Evolutionary conservation across 164 flowering plant species (phyloP), one percentile per base, ranked within the genome.

Genomic region (Nelumbo lutea): DNA sequence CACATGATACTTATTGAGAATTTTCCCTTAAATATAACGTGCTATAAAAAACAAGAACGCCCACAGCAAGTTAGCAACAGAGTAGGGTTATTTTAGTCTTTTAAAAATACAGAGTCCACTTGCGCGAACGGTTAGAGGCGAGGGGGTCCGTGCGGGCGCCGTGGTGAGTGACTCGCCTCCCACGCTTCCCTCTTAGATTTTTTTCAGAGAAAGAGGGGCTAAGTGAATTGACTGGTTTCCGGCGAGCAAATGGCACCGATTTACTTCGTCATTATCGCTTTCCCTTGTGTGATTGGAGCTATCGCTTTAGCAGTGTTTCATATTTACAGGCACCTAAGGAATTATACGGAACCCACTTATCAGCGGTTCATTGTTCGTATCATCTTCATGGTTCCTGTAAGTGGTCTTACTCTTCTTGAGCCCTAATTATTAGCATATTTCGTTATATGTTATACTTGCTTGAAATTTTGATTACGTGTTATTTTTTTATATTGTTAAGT

Each of bases 361-460:
- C 99, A 95, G 87, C 84, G 99, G 70, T 95, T 78, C 75, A 93
- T 95, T 11, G 99, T 95, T 57, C 94, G 99, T 27, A 95, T 95
- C 74, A 85, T 95, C 73, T 93, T 92, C 70, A 95, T 90, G 99
- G 98, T 95, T 74, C 99, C 99, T 65, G 98, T 95, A 59, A 82
- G 93, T 78, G 2, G n/a, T 72, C 27, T 62, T 39, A n/a, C 55
- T 39, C 52, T 13, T 5, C 38, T 3, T 56, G 59, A 1, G 4
- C 44, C 47, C 14, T 42, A 8, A 42, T 42, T n/a, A 3, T 64
- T 53, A 51, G 9, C 41, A 41, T 42, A 13, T 14, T 61, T 53
- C 14, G 14, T 53, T 53, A 11, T 10, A 4, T 15, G 3, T 4
- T 53, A 15, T 4, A 53, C 4, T 53, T 53, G 57, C 13, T 53